Evolutionary conservation across 2,329 filamentous ascomycete species (phyloP), one percentile per base, ranked within the genome.

Genomic region (Sclerotinia nivalis): DNA sequence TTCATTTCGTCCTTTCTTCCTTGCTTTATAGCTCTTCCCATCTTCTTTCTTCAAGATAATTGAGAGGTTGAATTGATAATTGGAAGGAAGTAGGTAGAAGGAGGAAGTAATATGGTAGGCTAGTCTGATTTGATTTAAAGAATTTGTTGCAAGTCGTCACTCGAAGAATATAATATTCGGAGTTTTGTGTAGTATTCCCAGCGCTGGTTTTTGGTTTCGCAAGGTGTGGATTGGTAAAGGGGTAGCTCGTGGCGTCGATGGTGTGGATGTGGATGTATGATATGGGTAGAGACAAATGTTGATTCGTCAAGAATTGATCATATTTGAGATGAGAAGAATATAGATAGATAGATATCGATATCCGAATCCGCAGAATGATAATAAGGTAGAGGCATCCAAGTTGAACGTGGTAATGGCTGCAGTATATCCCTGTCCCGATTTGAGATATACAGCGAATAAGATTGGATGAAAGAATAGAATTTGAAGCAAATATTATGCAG

Each of bases 391-490:
- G 20, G 18, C 12, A 12, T 22, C 10, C 20, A 15, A 45, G 31
- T 56, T 25, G 66, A 45, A 52, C 68, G 49, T 54, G 74, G 75
- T 76, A 75, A 71, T 64, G 73, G 76, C 74, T 71, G 75, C 75
- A 70, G 73, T 65, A 69, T 72, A 70, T 73, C 69, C 25, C 43
- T 9, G 47, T 15, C 20, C 28, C 2, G 10, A 34, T 49, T 49
- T 28, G 43, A 47, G 28, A 49, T 61, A n/a, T n/a, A 9, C 31
- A 65, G 64, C 69, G 69, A 18, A 34, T 18, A 20, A n/a, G 20
- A 60, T 71, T 34, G 55, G 13, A 31, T 66, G 52, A 47, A 56
- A 40, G 20, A 22, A 52, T 31, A 71, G 72, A 73, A 74, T 75
- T 74, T 70, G 69, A 69, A 43, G 56, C 62, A 25, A 65, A 49